Base-by-base conservation (phyloP, 225 moss, liverwort and hornwort species). In the Climacium dendroides region DNA sequence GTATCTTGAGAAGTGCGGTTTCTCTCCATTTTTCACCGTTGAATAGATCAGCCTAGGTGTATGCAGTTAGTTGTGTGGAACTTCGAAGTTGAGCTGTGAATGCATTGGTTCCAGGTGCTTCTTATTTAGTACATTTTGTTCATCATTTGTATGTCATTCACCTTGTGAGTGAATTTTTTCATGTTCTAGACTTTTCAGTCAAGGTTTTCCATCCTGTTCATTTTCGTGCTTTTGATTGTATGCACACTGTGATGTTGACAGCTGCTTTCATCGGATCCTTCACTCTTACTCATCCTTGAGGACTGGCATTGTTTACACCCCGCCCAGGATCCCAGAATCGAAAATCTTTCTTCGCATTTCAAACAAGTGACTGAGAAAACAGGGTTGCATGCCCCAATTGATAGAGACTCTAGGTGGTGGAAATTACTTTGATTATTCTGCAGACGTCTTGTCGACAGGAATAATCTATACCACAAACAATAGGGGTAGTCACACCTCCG, bases 351-450 rank as follows among this genome's bases (percentile, higher is more conserved):
- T 79, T 58, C 41, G 19, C 39, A 39, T 55, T 39, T 78, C 11
- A 78, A 58, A 29, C 57, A 39, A 25, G 58, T 29, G 39, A 58
- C 78, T 10, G 58, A 58, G n/a, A 34, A 78, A 28, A 39, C 7
- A 28, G 79, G 13, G 59, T 28, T 59, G 29, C 59, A 39, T 57
- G 12, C 52, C 62, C 26, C 4, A 80, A 26, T 64, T 84, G 86
- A 55, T 66, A 34, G 41, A 72, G 77, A 76, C 63, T 78, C 19
- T 24, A 67, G 76, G 75, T n/a, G 70, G 43, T 77, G 83, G 79
- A 47, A 61, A 86, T 72, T 86, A 94, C 95, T 92, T 91, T 94
- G 65, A 96, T 95, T 94, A 95, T 45, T 92, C 95, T 71, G 93
- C 92, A 23, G 94, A 93, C 62, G 88, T 86, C 87, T 92, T 96